Evolutionary conservation across 2,329 filamentous ascomycete species (phyloP), one percentile per base, ranked within the genome.

Genomic region (Colletotrichum plurivorum): DNA sequence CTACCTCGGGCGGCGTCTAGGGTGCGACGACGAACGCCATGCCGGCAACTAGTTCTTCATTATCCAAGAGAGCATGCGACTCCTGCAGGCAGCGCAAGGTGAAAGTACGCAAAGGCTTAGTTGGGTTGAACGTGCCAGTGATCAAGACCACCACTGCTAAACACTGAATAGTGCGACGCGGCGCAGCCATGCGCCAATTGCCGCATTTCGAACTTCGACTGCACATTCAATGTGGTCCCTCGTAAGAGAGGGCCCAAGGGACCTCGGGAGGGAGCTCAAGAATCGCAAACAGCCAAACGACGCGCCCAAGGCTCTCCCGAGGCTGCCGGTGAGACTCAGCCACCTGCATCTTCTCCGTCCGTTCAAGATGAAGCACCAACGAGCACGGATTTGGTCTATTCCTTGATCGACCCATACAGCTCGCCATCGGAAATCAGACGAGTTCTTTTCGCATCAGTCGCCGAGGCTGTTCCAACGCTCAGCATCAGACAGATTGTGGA

Each of bases 101-200:
- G 20, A 58, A 58, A 16, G 55, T 48, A 48, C 31, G 51, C 16
- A 31, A 36, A 22, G 22, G 22, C 22, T 48, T 22, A 25, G 48
- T 5, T 13, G 12, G 5, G 22, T 22, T 22, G 22, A 22, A 22
- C 22, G 22, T 22, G 22, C 22, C 22, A 22, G 22, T 22, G 22
- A 22, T 22, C 22, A 22, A 22, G 22, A 22, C 22, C 22, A 22
- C 22, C 22, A 22, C 22, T 22, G 22, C 22, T 22, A 22, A n/a
- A 58, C 25, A 18, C 8, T 16, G 10, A 10, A 15, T 7, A 58
- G 55, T 58, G 55, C 16, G 55, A 48, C 45, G 43, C 55, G 2
- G 36, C 22, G n/a, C 55, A 58, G 55, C 55, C 43, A 20, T 57
- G 55, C 22, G 54, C 54, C 20, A 58, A 58, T 22, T 58, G 55